Conservation (phyloP, 2,329 filamentous ascomycete genomes). For the Penicillium sp. region DNA sequence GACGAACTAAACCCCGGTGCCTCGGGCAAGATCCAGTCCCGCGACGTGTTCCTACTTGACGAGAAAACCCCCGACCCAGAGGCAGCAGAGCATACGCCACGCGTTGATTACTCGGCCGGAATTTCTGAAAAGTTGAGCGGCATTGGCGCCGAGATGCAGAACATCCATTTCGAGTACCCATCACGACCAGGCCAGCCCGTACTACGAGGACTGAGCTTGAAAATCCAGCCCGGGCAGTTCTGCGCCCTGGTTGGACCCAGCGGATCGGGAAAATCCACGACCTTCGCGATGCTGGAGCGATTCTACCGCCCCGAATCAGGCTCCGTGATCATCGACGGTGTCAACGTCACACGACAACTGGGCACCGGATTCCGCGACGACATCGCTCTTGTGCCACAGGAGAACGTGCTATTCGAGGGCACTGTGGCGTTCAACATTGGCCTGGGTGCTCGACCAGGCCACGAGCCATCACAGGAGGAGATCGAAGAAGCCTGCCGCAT, state of each 20-base stretch:
- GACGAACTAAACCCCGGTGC: conserved; percentile 18
- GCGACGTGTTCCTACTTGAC: conserved; percentile 14
- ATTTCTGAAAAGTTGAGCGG: conserved; percentile 26
- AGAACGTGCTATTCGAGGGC: conserved; percentile 46
- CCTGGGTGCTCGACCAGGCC: conserved; percentile 46
- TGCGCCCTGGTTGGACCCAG: conserved; percentile 61
- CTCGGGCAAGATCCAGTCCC: conserved; percentile 6
- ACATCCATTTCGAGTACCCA: conserved; percentile 63
- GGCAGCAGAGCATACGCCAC: conserved; percentile 9
- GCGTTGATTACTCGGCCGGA: conserved; percentile 5
- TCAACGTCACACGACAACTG: conserved; percentile 40
- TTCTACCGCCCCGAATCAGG: conserved; percentile 52
- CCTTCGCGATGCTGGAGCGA: conserved; percentile 53
- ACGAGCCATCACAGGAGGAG: conserved; percentile 54
- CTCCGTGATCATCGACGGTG: conserved; percentile 48
- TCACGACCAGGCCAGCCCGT: conserved; percentile 56
- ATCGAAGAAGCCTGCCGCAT: conserved; percentile 62
- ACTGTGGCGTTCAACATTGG: conserved; percentile 45
- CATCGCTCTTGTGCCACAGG: conserved; percentile 46
- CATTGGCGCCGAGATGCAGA: conserved; percentile 51
- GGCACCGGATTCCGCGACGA: conserved; percentile 39
- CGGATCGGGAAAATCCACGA: conserved; percentile 63
- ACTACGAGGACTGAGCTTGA: conserved; percentile 53
- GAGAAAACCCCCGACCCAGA: conserved; percentile 28
- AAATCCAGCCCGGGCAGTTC: conserved; percentile 56